Conservation (phyloP, 768 basidiomycete species). For the Pulveroboletus sp. region DNA sequence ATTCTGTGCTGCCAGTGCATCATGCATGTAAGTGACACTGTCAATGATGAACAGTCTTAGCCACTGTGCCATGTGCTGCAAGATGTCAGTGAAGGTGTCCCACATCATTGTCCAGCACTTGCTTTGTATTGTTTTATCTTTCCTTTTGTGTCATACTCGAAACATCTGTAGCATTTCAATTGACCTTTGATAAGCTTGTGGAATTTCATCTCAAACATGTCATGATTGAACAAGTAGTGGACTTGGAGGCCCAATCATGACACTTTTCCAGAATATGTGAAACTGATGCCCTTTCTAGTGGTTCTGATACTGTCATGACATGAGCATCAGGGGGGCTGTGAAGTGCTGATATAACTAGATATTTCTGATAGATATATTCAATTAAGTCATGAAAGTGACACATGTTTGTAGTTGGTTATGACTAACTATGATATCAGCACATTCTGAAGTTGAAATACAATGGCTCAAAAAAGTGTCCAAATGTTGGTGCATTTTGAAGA, state of each 20-base stretch:
- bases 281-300: conserved; percentile 97
- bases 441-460: too few relatives aligned
- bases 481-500: too few relatives aligned
- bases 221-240: conserved; percentile 92
- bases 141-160: conserved; percentile 97
- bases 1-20: conserved; percentile 72
- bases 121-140: conserved; percentile 94
- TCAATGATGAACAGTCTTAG: conserved; percentile 87
- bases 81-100: neutral
- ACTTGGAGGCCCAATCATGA: conserved; percentile 93
- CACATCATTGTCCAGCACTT: conserved; percentile 6
- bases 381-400: too few relatives aligned
- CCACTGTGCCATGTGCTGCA: conserved; percentile 74
- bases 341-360: too few relatives aligned
- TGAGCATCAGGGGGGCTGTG: too few relatives aligned
- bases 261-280: conserved; percentile 96
- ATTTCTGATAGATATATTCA: too few relatives aligned
- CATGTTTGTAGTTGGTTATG: too few relatives aligned
- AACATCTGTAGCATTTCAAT: conserved; percentile 96
- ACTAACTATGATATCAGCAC: too few relatives aligned
- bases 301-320: conserved; percentile 76
- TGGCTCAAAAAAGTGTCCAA: too few relatives aligned
- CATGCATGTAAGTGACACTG: conserved; percentile 80
- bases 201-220: conserved; percentile 86
- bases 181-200: conserved; percentile 92